Percentiles rank a stretch among this genome's conserved stretches.
Evolutionary conservation across 208 protist species (phyloP).

Genomic region (Trypanosoma grayi): DNA sequence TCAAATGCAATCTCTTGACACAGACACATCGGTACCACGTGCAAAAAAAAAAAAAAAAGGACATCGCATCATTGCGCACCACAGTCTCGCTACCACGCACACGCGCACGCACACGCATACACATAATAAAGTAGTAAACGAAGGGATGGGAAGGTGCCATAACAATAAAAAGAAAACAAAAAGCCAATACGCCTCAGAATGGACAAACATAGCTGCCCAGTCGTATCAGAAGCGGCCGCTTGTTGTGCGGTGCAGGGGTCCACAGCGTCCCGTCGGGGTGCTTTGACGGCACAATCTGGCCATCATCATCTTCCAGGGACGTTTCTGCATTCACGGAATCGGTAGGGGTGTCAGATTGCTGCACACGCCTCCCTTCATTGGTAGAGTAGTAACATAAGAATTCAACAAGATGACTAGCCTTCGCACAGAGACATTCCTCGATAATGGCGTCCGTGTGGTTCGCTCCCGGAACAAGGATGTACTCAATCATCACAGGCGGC

Average conservation of each 20-base stretch:
- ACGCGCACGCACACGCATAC: too few relatives aligned
- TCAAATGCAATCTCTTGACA: too few relatives aligned
- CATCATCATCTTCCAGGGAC: slow-evolving; percentile 23
- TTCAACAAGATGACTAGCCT: slow-evolving; percentile 66
- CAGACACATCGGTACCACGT: too few relatives aligned
- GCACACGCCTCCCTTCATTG: too few relatives aligned
- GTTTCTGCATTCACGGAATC: too few relatives aligned
- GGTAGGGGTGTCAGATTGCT: too few relatives aligned
- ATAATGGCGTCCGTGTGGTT: slow-evolving; percentile 85
- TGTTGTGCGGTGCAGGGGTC: slow-evolving; percentile 30
- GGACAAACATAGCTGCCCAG: slow-evolving; percentile 14
- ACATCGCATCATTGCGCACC: too few relatives aligned
- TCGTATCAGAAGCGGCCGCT: slow-evolving; percentile 28
- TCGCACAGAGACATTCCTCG: slow-evolving; percentile 65
- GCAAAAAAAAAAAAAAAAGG: too few relatives aligned
- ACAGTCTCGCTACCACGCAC: too few relatives aligned
- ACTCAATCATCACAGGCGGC: too few relatives aligned
- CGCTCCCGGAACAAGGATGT: slow-evolving; percentile 63
- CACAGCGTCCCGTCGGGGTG: slow-evolving; percentile 47
- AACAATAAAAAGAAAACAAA: slow-evolving; percentile 6
- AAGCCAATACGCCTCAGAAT: slow-evolving; percentile 2
- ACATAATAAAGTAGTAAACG: background rate
- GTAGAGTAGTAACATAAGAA: slow-evolving; percentile 71
- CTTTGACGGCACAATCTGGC: slow-evolving; percentile 4
- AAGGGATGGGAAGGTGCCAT: too few relatives aligned